Evolutionary conservation across 2,329 filamentous ascomycete species (phyloP), one percentile per base, ranked within the genome.

Genomic region (Cryoendolithus antarcticus): DNA sequence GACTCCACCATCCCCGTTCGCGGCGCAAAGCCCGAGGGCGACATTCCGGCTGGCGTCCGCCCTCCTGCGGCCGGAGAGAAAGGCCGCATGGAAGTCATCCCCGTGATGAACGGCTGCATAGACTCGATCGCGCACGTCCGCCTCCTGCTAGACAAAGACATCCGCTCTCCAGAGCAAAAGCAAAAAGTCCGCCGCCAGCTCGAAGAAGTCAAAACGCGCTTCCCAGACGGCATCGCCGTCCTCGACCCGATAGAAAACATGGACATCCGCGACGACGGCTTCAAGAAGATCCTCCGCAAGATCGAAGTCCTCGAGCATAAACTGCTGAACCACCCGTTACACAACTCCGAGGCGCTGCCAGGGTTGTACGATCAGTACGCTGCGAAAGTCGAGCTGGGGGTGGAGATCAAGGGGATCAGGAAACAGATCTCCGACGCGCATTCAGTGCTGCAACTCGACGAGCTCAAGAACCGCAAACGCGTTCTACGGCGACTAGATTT

Each of bases 181-280:
- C 82, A 82, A 48, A 73, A 70, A 1, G 70, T 82, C 27, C 71
- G 74, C 39, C 83, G 80, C 54, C 62, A 72, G 3, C 62, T 96
- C 21, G 72, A 76, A 32, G 89, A 96, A 60, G 80, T 93, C 10
- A 75, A 83, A 61, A 77, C 77, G 49, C 80, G 91, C 19, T 96
- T 98, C 65, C 86, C 88, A 1, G 91, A 98, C 55, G 91, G 91
- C 3, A 67, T 98, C 41, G 82, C 91, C 3, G 71, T 88, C 5
- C 66, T 98, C 11, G 91, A 98, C 54, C 91, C 91, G 0, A 80
- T 98, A 30, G 88, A 96, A 60, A 88, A 95, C 56, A 96, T 98
- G 91, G 75, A 77, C 21, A 96, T 98, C 53, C 80, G 72, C 3
- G 91, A 96, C 53, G 86, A 94, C 1, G 79, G 77, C 0, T 96